Percentiles rank a stretch among this genome's conserved stretches.
Conservation (phyloP, 495 filamentous ascomycete species). For the Penicillium atrosanguineum region DNA sequence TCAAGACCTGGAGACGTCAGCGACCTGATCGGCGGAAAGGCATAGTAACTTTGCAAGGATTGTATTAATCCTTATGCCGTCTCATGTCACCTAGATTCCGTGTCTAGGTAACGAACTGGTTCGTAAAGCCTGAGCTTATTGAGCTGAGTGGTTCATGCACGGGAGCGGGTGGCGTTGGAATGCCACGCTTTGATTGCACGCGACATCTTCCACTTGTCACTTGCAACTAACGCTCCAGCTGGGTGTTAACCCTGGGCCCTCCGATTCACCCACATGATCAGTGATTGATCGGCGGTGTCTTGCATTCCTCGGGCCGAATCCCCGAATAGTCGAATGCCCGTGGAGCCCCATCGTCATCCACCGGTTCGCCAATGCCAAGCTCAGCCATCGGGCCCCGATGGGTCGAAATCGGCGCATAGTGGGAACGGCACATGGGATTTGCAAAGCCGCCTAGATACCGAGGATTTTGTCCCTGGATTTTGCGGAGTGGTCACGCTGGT, state of each 20-base stretch:
- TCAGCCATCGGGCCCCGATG: constrained; percentile 1
- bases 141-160: not conserved
- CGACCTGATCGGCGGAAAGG: not conserved
- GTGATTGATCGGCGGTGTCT: not conserved
- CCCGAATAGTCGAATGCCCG: constrained; percentile 5
- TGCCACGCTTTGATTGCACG: not conserved
- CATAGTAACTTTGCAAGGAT: not conserved
- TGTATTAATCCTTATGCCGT: not conserved
- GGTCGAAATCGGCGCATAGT: not conserved
- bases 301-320: not conserved
- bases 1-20: not conserved
- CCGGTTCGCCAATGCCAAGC: constrained; percentile 1
- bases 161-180: not conserved
- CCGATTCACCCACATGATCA: not conserved
- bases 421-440: not conserved
- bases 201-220: not conserved
- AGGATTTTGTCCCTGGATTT: not conserved
- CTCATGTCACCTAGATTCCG: not conserved
- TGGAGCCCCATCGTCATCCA: not conserved
- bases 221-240: not conserved
- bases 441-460: not conserved
- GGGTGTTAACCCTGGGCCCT: no score
- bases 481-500: not conserved
- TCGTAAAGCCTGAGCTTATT: not conserved
- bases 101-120: not conserved